Conservation (phyloP, 164 flowering plant species). For the Annona squamosa region DNA sequence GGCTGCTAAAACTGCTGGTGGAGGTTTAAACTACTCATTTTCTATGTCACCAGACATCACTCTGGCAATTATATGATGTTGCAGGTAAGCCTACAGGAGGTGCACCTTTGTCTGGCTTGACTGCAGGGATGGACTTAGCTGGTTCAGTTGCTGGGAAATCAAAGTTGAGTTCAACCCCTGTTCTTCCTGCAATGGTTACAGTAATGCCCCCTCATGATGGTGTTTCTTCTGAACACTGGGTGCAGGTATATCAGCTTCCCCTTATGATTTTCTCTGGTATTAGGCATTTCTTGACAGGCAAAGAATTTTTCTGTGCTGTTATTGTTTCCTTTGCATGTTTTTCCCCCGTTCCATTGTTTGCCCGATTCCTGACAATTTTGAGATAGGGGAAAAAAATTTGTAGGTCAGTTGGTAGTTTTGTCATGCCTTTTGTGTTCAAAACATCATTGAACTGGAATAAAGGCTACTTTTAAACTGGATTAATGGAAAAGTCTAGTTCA, state of each 20-base stretch:
- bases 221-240: slow-evolving; percentile 46
- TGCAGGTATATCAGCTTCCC: slow-evolving; percentile 36
- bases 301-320: neutral
- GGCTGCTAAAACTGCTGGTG: slow-evolving; percentile 7
- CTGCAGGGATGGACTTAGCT: slow-evolving; percentile 39
- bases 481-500: neutral
- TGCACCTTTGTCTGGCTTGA: slow-evolving; percentile 30
- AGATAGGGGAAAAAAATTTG: neutral
- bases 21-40: slow-evolving; percentile 27
- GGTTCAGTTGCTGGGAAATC: slow-evolving; percentile 26
- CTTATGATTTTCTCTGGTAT: neutral
- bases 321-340: neutral
- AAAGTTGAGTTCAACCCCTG: slow-evolving; percentile 22
- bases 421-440: neutral
- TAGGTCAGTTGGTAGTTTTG: neutral
- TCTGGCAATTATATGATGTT: slow-evolving; percentile 12
- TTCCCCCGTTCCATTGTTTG: neutral
- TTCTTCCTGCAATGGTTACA: slow-evolving; percentile 26
- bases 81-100: slow-evolving; percentile 28
- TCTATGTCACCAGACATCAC: slow-evolving; percentile 20
- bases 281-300: neutral
- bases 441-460: neutral
- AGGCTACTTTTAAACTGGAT: neutral
- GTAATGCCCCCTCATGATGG: slow-evolving; percentile 31
- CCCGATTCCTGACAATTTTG: neutral